phyloP scores from a whole-genome alignment of 140 eudicot species.

The Anethum foeniculum region DNA sequence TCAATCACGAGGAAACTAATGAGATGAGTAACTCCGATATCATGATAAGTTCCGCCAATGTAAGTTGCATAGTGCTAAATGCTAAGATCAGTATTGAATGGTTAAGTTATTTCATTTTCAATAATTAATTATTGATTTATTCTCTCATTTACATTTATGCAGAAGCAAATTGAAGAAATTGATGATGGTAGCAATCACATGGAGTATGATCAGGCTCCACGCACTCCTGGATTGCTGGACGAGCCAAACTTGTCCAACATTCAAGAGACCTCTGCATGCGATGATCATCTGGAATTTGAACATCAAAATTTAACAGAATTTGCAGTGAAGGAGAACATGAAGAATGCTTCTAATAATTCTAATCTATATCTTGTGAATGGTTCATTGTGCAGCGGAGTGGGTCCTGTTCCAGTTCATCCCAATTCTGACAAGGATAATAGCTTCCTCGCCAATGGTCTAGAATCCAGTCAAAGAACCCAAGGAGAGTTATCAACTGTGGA shows the following conservation, averaged over 20 bases:
- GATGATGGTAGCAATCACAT: constrained; percentile 40
- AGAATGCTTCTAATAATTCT: constrained; percentile 29
- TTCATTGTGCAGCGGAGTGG: constrained; percentile 6
- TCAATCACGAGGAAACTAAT: constrained; percentile 22
- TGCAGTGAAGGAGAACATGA: constrained; percentile 32
- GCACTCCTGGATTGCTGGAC: constrained; percentile 89
- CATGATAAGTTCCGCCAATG: constrained; percentile 16
- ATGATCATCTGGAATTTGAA: constrained; percentile 70
- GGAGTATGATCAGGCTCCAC: constrained; percentile 83
- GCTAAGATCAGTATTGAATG: neutral
- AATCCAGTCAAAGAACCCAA: constrained; percentile 20
- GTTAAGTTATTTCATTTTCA: neutral
- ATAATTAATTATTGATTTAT: neutral
- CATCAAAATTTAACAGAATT: constrained; percentile 35
- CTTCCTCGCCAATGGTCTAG: constrained; percentile 26
- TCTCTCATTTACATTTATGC: neutral
- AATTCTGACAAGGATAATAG: constrained; percentile 19
- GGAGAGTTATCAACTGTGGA: constrained; percentile 27
- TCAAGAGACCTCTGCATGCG: constrained; percentile 72
- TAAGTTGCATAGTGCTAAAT: constrained; percentile 24
- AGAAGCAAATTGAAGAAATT: constrained; percentile 27
- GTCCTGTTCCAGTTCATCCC: constrained; percentile 12
- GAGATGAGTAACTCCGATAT: constrained; percentile 20
- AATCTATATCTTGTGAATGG: constrained; percentile 17
- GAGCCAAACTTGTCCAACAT: constrained; percentile 66